phyloP scores from a whole-genome alignment of 495 filamentous ascomycete genomes.

The Xylaria grammica region DNA sequence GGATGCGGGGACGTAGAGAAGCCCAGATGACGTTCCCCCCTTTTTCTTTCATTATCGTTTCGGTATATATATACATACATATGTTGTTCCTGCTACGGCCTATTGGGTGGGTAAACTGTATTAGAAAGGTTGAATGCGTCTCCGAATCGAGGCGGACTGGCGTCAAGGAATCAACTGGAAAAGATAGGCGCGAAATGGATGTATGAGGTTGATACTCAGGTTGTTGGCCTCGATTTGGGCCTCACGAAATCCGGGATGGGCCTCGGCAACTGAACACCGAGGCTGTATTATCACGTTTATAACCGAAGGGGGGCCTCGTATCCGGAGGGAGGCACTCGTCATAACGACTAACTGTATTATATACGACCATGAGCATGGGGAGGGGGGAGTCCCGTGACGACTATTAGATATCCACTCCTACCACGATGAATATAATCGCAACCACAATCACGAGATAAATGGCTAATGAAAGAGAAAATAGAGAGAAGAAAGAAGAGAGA shows the following conservation, averaged over 20 bases:
- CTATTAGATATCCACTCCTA: slow-evolving; percentile 14
- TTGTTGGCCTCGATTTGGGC: background rate
- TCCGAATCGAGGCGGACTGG: background rate
- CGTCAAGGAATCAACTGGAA: background rate
- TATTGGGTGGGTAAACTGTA: background rate
- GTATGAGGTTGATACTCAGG: background rate
- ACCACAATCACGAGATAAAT: background rate
- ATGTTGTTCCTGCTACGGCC: background rate
- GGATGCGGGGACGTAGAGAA: slow-evolving; percentile 23
- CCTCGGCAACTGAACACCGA: slow-evolving; percentile 5
- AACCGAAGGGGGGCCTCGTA: background rate
- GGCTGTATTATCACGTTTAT: slow-evolving; percentile 1
- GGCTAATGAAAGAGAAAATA: background rate
- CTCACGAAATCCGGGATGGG: slow-evolving; percentile 6
- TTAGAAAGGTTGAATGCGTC: background rate
- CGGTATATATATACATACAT: background rate
- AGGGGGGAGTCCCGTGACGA: background rate
- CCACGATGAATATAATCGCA: slow-evolving; percentile 2
- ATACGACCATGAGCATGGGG: background rate
- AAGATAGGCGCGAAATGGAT: slow-evolving; percentile 4
- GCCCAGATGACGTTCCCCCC: too few species aligned
- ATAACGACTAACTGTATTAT: slow-evolving; percentile 5
- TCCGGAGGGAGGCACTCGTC: too few species aligned
- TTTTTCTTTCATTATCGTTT: background rate
- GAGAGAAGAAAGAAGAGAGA: background rate